Evolutionary conservation across 192 early-diverging fungal genomes (phyloP).

Genomic region (Borealophlyctis nickersoniae): DNA sequence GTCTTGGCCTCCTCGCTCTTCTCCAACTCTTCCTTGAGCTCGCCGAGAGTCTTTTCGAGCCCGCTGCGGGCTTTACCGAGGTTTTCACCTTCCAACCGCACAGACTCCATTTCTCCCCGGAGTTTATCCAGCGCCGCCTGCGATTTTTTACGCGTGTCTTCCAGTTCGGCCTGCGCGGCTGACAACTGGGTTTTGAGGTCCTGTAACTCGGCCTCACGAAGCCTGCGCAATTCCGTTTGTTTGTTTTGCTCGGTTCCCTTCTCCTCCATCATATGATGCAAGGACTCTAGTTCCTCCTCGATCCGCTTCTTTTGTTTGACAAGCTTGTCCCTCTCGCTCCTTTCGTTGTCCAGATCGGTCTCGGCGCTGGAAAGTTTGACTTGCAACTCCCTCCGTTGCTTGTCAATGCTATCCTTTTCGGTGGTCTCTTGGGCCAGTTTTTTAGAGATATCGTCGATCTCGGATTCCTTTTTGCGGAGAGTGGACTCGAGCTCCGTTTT

Average conservation of each 20-base stretch:
- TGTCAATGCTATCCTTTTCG: conserved; percentile 50
- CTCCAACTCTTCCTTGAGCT: conserved; percentile 42
- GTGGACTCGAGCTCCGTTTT: conserved; percentile 42
- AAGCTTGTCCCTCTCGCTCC: conserved; percentile 45
- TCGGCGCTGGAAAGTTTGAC: conserved; percentile 36
- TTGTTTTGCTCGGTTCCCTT: conserved; percentile 54
- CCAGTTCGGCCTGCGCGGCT: conserved; percentile 40
- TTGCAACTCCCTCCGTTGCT: conserved; percentile 46
- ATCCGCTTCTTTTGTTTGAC: conserved; percentile 49
- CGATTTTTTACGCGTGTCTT: conserved; percentile 41
- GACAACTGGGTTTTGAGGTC: conserved; percentile 44
- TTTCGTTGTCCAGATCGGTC: conserved; percentile 46
- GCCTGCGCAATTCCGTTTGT: conserved; percentile 46
- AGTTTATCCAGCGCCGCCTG: conserved; percentile 43
- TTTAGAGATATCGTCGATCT: conserved; percentile 38
- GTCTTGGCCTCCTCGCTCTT: conserved; percentile 37
- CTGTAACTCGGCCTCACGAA: conserved; percentile 54
- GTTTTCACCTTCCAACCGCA: conserved; percentile 37
- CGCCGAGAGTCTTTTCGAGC: conserved; percentile 42
- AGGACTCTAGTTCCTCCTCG: conserved; percentile 42
- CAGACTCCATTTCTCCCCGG: conserved; percentile 45
- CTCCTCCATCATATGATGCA: conserved; percentile 45
- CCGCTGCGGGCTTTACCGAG: conserved; percentile 30
- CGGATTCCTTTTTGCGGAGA: conserved; percentile 45
- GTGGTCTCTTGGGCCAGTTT: conserved; percentile 29